Base-by-base conservation (phyloP, 768 basidiomycete species). In the Tulasnella sp. region DNA sequence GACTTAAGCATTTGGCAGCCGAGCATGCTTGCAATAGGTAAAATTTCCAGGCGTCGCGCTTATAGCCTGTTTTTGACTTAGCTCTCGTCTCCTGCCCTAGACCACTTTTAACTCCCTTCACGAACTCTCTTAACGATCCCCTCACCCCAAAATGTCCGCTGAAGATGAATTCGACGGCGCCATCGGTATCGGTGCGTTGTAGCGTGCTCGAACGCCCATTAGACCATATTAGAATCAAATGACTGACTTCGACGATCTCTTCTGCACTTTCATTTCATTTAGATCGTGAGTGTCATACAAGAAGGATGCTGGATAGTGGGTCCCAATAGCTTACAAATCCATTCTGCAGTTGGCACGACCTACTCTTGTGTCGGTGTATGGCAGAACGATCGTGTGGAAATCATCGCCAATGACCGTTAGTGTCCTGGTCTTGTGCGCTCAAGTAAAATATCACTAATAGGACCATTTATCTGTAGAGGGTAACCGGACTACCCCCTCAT, bases 331-430 rank as follows among this genome's bases (percentile, higher is more conserved):
- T 31, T 22, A 19, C 25, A 41, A 25, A 12, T 51, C 34, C 27
- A 11, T 60, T 24, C 17, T 56, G 19, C 49, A 46, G 84, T 89
- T 67, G 92, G 93, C 67, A 96, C 93, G 63, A 98, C 93, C 66
- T 98, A 97, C 83, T 90, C 89, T 87, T 98, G 93, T 73, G 94
- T 97, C 67, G 94, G 92, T 78, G 92, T 98, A 69, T 97, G 93
- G 93, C 91, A 94, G 81, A 92, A 96, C 74, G 94, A 98, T 81
- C 92, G 94, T 69, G 93, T 98, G 68, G 93, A 98, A 74, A 97
- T 97, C 78, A 97, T 97, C 71, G 86, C 90, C 76, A 92, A 92
- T 69, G 90, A 92, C 80, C 90, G 87, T 90, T 66, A 73, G 87
- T 77, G 15, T 38, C 34, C 5, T 15, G 5, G 5, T 49, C 52